A percentile compares a stretch with the other conserved stretches of the same genome.
Conservation (phyloP, 495 filamentous ascomycete species). For the Letharia columbiana region DNA sequence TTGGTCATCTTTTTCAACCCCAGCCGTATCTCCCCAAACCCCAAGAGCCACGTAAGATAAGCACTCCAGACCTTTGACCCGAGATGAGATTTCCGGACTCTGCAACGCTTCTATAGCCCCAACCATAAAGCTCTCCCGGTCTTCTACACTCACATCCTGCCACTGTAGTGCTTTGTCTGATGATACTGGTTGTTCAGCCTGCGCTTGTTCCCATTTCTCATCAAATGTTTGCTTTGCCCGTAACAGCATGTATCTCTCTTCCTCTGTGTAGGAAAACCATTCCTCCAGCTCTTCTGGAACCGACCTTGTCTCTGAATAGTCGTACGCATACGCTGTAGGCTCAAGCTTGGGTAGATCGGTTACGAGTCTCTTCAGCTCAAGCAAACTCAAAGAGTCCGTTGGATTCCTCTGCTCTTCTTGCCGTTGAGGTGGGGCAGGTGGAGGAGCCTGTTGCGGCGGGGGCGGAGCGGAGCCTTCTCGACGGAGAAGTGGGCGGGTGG, state of each 20-base stretch:
- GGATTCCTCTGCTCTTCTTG: slow-evolving; percentile 39
- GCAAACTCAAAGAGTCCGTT: slow-evolving; percentile 71
- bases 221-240: slow-evolving; percentile 65
- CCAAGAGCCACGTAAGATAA: slow-evolving; percentile 71
- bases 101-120: slow-evolving; percentile 37
- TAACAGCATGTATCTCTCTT: slow-evolving; percentile 58
- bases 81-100: slow-evolving; percentile 42
- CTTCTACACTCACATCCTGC: slow-evolving; percentile 40
- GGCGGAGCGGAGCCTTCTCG: slow-evolving; percentile 46
- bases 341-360: slow-evolving; percentile 71
- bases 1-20: slow-evolving; percentile 32
- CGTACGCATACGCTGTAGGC: slow-evolving; percentile 84
- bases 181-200: slow-evolving; percentile 34
- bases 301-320: slow-evolving; percentile 72
- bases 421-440: slow-evolving; percentile 48
- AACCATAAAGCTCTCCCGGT: slow-evolving; percentile 38
- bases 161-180: slow-evolving; percentile 37
- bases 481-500: slow-evolving; percentile 44
- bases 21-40: slow-evolving; percentile 67
- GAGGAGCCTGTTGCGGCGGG: slow-evolving; percentile 49
- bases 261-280: slow-evolving; percentile 87
- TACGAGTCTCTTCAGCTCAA: slow-evolving; percentile 71
- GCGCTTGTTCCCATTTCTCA: slow-evolving; percentile 49
- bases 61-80: slow-evolving; percentile 61
- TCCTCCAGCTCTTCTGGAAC: slow-evolving; percentile 87